Conservation (phyloP, 108 stramenopile species). For the Nannochloropsis salina region DNA sequence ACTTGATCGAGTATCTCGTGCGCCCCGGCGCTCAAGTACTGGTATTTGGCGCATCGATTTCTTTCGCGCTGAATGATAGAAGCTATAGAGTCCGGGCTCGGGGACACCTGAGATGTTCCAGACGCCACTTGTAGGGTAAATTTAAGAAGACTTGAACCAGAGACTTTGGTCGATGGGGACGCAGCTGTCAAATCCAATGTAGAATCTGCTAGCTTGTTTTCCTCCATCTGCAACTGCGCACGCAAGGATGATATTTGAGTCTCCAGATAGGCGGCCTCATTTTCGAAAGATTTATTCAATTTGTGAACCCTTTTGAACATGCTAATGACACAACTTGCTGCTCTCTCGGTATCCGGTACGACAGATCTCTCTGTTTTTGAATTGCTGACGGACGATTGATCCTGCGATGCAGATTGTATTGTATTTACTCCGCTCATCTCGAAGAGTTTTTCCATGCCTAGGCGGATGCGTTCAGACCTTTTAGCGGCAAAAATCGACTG, state of each 20-base stretch:
- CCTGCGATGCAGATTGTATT: neutral
- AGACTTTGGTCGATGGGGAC: neutral
- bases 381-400: neutral
- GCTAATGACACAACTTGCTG: neutral
- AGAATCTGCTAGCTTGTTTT: neutral
- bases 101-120: too few species aligned
- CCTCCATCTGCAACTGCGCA: conserved; percentile 9
- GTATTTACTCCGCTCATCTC: conserved; percentile 13
- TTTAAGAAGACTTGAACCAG: neutral
- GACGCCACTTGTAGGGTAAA: too few species aligned
- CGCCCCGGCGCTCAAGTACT: neutral
- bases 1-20: neutral
- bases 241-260: neutral
- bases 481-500: conserved; percentile 11
- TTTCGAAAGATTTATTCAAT: neutral
- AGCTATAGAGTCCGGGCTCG: neutral
- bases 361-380: neutral
- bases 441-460: neutral
- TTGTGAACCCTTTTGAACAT: neutral
- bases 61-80: neutral
- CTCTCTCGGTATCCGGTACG: neutral
- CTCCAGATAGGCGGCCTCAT: neutral
- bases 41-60: neutral
- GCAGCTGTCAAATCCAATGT: neutral
- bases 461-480: neutral